These are phyloP conservation scores for Penicillium waksmanii DNA, from an alignment of 495 filamentous ascomycete species.

Conservation along the genomic window DNA sequence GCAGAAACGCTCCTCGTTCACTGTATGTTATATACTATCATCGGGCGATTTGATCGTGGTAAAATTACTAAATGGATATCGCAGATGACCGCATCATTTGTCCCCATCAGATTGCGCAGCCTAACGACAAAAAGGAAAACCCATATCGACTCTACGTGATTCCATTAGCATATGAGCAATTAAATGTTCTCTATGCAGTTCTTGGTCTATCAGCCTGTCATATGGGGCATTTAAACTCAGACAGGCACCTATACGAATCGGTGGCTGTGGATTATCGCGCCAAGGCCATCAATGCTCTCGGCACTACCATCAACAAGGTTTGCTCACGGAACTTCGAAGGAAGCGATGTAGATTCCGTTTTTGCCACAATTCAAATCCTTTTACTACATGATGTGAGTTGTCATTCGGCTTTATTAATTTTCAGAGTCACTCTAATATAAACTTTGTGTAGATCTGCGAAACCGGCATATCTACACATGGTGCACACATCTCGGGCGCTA, in stretches of 20 bases:
- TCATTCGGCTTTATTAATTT: neutral
- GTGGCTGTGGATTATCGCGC: constrained; percentile 40
- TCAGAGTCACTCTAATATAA: constrained; percentile 1
- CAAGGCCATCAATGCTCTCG: constrained; percentile 41
- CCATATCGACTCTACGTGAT: constrained; percentile 43
- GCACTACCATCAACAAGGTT: constrained; percentile 32
- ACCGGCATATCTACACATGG: constrained; percentile 42
- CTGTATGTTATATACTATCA: constrained; percentile 21
- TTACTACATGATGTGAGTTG: constrained; percentile 43
- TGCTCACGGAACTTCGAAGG: constrained; percentile 29
- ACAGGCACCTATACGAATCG: constrained; percentile 32
- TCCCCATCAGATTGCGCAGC: constrained; percentile 43
- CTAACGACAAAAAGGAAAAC: constrained; percentile 29
- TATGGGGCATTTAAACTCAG: constrained; percentile 30
- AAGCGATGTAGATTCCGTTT: constrained; percentile 39
- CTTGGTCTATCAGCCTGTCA: constrained; percentile 42
- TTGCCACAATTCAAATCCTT: constrained; percentile 44
- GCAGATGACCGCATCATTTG: constrained; percentile 41
- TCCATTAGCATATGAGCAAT: constrained; percentile 40
- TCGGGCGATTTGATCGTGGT: neutral
- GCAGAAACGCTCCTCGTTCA: constrained; percentile 27
- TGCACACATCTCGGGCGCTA: constrained; percentile 43
- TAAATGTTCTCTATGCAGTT: constrained; percentile 38
- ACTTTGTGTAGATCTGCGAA: constrained; percentile 36
- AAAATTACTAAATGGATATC: neutral